Base-by-base conservation (phyloP, 2,329 filamentous ascomycete species). In the Aspergillus ruber region DNA sequence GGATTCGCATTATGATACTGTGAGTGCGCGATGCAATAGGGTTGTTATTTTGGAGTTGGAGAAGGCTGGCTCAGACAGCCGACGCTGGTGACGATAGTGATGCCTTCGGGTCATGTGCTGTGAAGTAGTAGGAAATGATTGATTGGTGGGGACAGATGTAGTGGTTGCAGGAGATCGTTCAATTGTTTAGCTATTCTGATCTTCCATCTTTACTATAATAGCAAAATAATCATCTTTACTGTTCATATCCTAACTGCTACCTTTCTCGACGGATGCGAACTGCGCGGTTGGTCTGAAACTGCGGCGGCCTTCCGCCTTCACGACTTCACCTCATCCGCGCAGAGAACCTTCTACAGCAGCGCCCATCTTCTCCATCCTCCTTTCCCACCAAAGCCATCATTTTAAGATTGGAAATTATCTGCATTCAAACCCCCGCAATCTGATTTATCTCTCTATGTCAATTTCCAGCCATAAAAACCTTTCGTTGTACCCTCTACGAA, bases 1-100 rank as follows among this genome's bases (percentile, higher is more conserved):
- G 83, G 74, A 96, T 88, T 70, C 88, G 86, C 86, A 95, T 93
- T 20, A 55, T 68, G 56, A 17, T n/a, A 36, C 9, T 17, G 35
- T 41, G 49, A 47, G n/a, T 21, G 21, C 41, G 17, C 42, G 45
- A 29, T 53, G 48, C 53, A 45, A 49, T 48, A 20, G 41, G 40
- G 39, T 15, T 40, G 33, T 21, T 21, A 21, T 42, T 46, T 17
- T 42, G 41, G 42, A 51, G 41, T 50, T 53, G 48, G 53, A 47
- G 50, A 35, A 35, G 33, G 25, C 25, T 29, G 25, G 25, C 12
- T 10, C 12, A 29, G 25, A 29, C 25, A 29, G 25, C 25, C 25
- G 25, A 29, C 43, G 39, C 10, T 38, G 18, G 15, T 21, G 43
- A 21, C 33, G 23, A 15, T 9, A 42, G 23, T 13, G 8, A 15